A percentile compares a stretch with the other conserved stretches of the same genome.
Conservation (phyloP, 257 asterid genomes). For the Nicotiana benthamiana region DNA sequence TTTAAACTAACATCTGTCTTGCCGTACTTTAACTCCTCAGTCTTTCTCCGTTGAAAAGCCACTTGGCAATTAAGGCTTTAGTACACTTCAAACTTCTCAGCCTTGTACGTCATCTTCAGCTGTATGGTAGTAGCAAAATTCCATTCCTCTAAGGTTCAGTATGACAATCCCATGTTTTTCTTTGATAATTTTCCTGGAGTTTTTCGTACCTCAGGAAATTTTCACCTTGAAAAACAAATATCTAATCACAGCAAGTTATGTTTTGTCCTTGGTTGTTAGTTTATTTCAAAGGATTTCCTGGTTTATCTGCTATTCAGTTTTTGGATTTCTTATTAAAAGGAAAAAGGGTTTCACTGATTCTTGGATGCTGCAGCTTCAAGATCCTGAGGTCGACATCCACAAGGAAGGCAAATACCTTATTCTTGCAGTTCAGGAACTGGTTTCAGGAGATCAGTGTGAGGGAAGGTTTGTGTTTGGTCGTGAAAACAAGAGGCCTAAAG, state of each 20-base stretch:
- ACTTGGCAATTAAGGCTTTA: neutral
- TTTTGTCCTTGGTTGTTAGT: neutral
- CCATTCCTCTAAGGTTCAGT: neutral
- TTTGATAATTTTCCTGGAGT: neutral
- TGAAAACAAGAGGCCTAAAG: constrained; percentile 59
- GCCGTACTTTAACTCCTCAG: neutral
- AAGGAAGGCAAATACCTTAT: constrained; percentile 91
- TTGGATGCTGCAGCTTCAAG: constrained; percentile 53
- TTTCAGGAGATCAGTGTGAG: constrained; percentile 83
- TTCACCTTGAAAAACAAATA: neutral
- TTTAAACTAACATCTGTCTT: too few species aligned
- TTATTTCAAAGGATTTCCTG: neutral
- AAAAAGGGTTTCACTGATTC: neutral
- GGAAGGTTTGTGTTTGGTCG: constrained; percentile 97
- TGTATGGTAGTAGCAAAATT: neutral
- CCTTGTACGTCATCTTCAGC: neutral
- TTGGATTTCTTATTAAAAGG: neutral
- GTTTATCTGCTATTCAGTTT: neutral
- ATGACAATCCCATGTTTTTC: neutral
- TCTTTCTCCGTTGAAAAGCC: neutral
- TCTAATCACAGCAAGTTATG: neutral
- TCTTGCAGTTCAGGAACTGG: constrained; percentile 86
- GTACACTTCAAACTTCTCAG: neutral
- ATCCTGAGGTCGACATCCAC: constrained; percentile 77
- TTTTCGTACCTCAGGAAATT: neutral